These are phyloP conservation scores for Gossypium mustelinum DNA, from an alignment of 345 rosid species.

Conservation along the genomic window DNA sequence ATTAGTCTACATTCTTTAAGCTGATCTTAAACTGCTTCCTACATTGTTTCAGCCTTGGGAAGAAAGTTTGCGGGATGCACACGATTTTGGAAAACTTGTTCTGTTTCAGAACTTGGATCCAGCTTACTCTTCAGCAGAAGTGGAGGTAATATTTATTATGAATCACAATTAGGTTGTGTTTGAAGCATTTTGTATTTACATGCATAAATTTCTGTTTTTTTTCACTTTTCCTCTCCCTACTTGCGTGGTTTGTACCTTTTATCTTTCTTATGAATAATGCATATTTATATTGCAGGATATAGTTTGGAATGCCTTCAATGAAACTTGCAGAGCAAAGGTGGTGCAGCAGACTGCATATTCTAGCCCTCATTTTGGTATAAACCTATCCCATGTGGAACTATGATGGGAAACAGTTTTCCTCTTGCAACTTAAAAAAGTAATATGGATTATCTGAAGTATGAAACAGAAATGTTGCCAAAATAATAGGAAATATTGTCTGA, in stretches of 20 bases:
- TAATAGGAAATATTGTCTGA: neutral
- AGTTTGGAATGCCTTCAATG: constrained; percentile 53
- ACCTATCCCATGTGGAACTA: neutral
- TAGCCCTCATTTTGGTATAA: constrained; percentile 57
- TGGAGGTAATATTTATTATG: constrained; percentile 48
- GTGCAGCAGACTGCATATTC: constrained; percentile 41
- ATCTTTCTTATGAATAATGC: constrained; percentile 10
- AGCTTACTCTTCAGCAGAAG: constrained; percentile 53
- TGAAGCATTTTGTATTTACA: neutral
- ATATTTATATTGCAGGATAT: constrained; percentile 43
- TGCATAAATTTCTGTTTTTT: neutral
- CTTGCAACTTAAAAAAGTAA: neutral
- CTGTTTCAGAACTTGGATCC: constrained; percentile 76
- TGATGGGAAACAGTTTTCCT: neutral
- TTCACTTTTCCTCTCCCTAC: neutral
- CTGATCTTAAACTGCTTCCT: constrained; percentile 20
- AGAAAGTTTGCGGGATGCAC: constrained; percentile 52
- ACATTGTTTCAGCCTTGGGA: constrained; percentile 63
- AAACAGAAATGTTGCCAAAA: neutral
- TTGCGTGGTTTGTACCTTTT: neutral
- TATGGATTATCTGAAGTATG: neutral
- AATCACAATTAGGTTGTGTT: neutral
- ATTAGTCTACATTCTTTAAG: constrained; percentile 13
- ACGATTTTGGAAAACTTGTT: constrained; percentile 50
- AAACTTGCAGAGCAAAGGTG: constrained; percentile 68